Conservation (phyloP, 768 basidiomycete genomes). For the Agrocybe pediades region DNA sequence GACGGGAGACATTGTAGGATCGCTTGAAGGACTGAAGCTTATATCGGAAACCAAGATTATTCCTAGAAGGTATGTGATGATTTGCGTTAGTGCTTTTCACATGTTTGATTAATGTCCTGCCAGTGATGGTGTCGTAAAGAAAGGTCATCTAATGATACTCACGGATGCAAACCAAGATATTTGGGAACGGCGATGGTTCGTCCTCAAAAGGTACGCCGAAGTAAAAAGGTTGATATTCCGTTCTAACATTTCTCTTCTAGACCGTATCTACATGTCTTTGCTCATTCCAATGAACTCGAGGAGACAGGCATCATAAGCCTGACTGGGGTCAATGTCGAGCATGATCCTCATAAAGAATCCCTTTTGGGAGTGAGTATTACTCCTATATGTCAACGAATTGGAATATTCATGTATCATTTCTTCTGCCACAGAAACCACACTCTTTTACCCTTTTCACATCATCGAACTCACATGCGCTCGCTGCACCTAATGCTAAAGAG, state of each 20-base stretch:
- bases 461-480: constrained; percentile 89
- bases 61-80: constrained; percentile 60
- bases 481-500: constrained; percentile 81
- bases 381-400: not conserved
- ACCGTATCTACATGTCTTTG: constrained; percentile 88
- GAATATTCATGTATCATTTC: constrained; percentile 2
- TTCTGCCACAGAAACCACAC: constrained; percentile 63
- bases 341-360: constrained; percentile 84
- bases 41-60: constrained; percentile 74
- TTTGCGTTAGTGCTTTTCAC: not conserved
- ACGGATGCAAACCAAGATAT: constrained; percentile 75
- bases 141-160: constrained; percentile 80
- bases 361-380: constrained; percentile 73
- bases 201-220: constrained; percentile 69
- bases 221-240: not conserved
- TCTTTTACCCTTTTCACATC: constrained; percentile 91
- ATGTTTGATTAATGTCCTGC: constrained; percentile 4
- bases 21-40: constrained; percentile 61
- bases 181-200: constrained; percentile 89
- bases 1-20: constrained; percentile 36
- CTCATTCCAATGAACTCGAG: constrained; percentile 81
- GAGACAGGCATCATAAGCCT: constrained; percentile 85
- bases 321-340: constrained; percentile 81
- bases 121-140: constrained; percentile 84
- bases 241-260: constrained; percentile 40